These are phyloP conservation scores for Phytophthora sp. DNA, from an alignment of 352 stramenopile genomes.

Conservation along the genomic window DNA sequence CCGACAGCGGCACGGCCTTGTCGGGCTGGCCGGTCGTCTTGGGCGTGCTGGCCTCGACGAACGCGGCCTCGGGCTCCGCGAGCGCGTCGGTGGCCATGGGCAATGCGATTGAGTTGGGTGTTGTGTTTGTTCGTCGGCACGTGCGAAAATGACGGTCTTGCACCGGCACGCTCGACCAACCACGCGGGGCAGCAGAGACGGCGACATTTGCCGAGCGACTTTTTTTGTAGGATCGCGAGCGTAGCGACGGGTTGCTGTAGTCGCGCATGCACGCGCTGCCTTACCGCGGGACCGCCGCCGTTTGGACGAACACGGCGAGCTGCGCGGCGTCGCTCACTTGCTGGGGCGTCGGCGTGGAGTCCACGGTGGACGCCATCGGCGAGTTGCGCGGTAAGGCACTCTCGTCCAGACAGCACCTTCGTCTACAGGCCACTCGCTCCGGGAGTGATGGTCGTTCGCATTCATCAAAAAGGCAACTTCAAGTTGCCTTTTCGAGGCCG, in stretches of 20 bases:
- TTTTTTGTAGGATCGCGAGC: constrained; percentile 27
- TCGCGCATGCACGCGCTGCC: constrained; percentile 12
- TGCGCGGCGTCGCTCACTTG: background rate
- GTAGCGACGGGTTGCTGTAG: constrained; percentile 13
- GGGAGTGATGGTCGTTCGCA: constrained; percentile 7
- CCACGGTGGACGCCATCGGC: no score
- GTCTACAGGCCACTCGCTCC: constrained; percentile 7
- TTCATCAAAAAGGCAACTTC: constrained; percentile 34
- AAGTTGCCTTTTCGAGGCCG: constrained; percentile 8
- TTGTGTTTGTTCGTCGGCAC: constrained; percentile 1
- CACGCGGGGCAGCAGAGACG: constrained; percentile 10
- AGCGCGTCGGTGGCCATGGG: constrained; percentile 4
- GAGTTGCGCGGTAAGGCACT: background rate
- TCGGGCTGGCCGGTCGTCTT: constrained; percentile 2
- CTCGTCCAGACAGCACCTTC: background rate
- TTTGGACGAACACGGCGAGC: constrained; percentile 10
- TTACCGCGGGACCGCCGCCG: constrained; percentile 8
- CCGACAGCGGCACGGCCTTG: constrained; percentile 14
- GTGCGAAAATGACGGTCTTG: constrained; percentile 11
- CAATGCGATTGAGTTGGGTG: background rate
- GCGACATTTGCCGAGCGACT: background rate
- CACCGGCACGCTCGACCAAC: constrained; percentile 15
- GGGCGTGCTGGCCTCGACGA: constrained; percentile 18
- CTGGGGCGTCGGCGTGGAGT: no score
- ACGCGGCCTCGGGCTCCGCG: background rate